Percentiles rank a stretch among this genome's conserved stretches.
These are phyloP conservation scores for Fusarium avenaceum DNA, from an alignment of 2,329 filamentous ascomycete genomes.

Conservation along the genomic window DNA sequence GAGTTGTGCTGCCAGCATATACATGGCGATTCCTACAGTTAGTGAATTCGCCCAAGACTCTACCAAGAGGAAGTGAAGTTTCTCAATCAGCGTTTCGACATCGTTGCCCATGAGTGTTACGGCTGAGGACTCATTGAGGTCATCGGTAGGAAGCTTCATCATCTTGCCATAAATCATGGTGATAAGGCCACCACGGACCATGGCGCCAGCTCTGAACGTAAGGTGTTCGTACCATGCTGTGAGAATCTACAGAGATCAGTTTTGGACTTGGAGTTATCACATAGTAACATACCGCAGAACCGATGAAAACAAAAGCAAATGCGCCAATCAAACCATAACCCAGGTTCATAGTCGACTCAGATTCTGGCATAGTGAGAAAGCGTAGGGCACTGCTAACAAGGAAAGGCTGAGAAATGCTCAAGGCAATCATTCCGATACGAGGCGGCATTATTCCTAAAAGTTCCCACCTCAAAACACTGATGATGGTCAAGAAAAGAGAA, in stretches of 20 bases:
- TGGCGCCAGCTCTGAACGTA: constrained; percentile 49
- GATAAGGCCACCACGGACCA: constrained; percentile 52
- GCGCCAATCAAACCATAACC: constrained; percentile 53
- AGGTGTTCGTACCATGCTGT: constrained; percentile 54
- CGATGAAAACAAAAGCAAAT: constrained; percentile 52
- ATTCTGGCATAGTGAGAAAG: constrained; percentile 46
- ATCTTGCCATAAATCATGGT: constrained; percentile 51
- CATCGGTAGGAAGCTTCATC: constrained; percentile 46
- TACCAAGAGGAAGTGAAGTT: constrained; percentile 47
- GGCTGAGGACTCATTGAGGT: constrained; percentile 50
- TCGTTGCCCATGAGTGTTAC: constrained; percentile 53
- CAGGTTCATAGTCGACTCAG: constrained; percentile 45
- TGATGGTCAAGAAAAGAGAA: constrained; percentile 48
- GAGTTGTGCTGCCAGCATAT: constrained; percentile 51
- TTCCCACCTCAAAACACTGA: constrained; percentile 48
- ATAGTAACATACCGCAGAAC: constrained; percentile 46
- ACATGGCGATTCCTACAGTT: constrained; percentile 52
- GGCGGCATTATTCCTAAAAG: constrained; percentile 51
- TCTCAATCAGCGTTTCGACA: constrained; percentile 50
- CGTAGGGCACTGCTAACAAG: constrained; percentile 49
- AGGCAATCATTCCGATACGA: constrained; percentile 47
- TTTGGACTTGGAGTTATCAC: no score
- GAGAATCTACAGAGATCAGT: constrained; percentile 10
- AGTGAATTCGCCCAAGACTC: constrained; percentile 52
- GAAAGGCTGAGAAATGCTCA: constrained; percentile 53